Evolutionary conservation across 495 filamentous ascomycete species (phyloP), one percentile per base, ranked within the genome.

Genomic region (Aspergillus avenaceus): DNA sequence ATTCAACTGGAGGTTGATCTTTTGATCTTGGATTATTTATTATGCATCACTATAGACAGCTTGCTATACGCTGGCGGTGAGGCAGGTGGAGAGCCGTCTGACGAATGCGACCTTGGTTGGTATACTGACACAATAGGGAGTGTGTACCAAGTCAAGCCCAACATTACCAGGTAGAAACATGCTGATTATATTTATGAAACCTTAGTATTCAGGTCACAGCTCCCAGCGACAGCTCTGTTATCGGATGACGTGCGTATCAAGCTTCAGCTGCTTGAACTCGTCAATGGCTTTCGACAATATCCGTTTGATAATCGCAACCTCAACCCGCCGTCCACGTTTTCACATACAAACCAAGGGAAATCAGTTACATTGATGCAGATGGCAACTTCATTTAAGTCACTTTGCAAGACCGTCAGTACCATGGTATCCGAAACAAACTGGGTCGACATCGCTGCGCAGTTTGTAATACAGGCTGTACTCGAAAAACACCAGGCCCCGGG

Each of bases 1-100:
- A 55, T 53, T n/a, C 60, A 52, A 14, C 16, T 58, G 8, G 74
- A 78, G 1, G 73, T 81, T 13, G 70, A 83, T 47, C 49, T 71
- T 26, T 63, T 77, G 56, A 78, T 80, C n/a, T 61, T 80, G 21
- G 80, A 83, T 51, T 82, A 82, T 52, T 51, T 81, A 9, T 46
- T 73, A n/a, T 75, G 72, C 57, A 60, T 67, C 16, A 60, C 75
- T 11, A 69, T 70, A 16, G 53, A 69, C 14, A 54, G 49, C n/a
- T 49, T 68, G 8, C 40, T 78, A 8, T 42, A 21, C 27, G 40
- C 46, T 3, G 21, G 34, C 16, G 44, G 24, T 13, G 52, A 29
- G 4, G 52, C 55, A 25, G 37, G 11, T 13, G 19, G 50, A 13
- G 44, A n/a, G 8, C 16, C 28, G 2, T 23, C 27, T 5, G 49